Percentiles rank a stretch among this genome's conserved stretches.
Conservation (phyloP, 768 basidiomycete genomes). For the Paxillus ammoniavirescens region DNA sequence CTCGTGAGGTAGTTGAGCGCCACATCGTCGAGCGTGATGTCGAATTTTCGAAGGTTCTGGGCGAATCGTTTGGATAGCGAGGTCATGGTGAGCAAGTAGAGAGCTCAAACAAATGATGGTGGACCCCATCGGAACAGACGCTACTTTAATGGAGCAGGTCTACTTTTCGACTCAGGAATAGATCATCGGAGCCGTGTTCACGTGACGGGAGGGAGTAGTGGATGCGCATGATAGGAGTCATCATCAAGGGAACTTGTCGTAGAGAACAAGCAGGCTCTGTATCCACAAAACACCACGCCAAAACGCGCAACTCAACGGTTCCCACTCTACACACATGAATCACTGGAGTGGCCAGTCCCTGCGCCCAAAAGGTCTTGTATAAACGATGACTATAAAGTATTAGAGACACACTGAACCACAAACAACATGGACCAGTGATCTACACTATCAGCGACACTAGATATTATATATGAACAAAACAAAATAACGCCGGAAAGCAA, state of each 20-base stretch:
- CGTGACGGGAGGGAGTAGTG: no score
- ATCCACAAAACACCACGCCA: no score
- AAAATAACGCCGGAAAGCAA: slow-evolving; percentile 21
- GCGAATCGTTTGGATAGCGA: slow-evolving; percentile 2
- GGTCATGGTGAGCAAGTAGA: neutral
- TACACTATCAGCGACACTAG: slow-evolving; percentile 30
- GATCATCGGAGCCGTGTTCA: neutral
- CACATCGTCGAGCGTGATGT: slow-evolving; percentile 6
- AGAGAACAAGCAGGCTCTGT: no score
- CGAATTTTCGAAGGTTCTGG: slow-evolving; percentile 3
- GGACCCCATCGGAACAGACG: neutral
- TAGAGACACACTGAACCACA: slow-evolving; percentile 24
- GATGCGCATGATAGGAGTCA: no score
- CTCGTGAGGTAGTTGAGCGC: slow-evolving; percentile 11
- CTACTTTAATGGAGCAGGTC: neutral
- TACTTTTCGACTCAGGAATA: neutral
- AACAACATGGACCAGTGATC: slow-evolving; percentile 17
- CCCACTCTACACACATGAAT: no score
- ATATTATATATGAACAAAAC: slow-evolving; percentile 31
- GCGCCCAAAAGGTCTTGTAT: slow-evolving; percentile 16
- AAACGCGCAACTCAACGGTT: no score
- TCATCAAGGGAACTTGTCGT: no score
- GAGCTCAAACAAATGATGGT: neutral
- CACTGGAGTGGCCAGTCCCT: no score
- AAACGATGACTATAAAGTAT: slow-evolving; percentile 36